Conservation (phyloP, 1,139 yeast genomes). For the Oligophagozyma castellii region DNA sequence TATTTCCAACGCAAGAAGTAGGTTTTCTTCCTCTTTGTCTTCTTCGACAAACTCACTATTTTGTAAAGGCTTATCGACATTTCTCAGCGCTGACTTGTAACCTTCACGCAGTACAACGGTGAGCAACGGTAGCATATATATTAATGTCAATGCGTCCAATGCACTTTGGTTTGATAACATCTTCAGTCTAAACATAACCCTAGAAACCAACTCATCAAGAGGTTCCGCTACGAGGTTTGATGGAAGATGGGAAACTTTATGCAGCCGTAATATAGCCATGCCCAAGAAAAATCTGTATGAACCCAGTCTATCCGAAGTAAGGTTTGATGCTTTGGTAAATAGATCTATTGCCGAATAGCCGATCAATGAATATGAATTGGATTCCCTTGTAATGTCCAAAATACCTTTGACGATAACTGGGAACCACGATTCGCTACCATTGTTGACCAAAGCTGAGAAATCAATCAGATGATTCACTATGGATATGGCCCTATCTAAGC, state of each 20-base stretch:
- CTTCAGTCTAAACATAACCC: conserved; percentile 63
- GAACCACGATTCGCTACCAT: conserved; percentile 63
- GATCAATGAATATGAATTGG: conserved; percentile 30
- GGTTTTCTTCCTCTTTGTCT: conserved; percentile 79
- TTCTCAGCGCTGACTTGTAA: conserved; percentile 36
- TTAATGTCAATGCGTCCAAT: conserved; percentile 53
- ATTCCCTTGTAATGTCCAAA: conserved; percentile 29
- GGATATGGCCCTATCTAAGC: conserved; percentile 36
- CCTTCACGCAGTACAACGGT: conserved; percentile 51
- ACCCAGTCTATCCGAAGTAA: conserved; percentile 37
- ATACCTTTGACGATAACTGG: conserved; percentile 43
- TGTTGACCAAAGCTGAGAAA: conserved; percentile 41
- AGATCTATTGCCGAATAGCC: conserved; percentile 27
- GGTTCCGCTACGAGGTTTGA: conserved; percentile 37
- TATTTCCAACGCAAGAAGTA: conserved; percentile 64
- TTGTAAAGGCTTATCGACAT: conserved; percentile 35
- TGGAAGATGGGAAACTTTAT: conserved; percentile 31
- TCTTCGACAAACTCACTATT: conserved; percentile 57
- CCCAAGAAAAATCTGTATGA: conserved; percentile 43
- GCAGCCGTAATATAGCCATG: conserved; percentile 48
- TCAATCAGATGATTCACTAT: conserved; percentile 40
- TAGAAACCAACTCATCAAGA: conserved; percentile 39
- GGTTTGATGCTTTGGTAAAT: conserved; percentile 33
- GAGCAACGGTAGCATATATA: conserved; percentile 63
- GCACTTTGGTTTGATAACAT: conserved; percentile 62